These are phyloP conservation scores for Oryza rufipogon DNA, from an alignment of 176 grass and related monocot species.

Conservation along the genomic window DNA sequence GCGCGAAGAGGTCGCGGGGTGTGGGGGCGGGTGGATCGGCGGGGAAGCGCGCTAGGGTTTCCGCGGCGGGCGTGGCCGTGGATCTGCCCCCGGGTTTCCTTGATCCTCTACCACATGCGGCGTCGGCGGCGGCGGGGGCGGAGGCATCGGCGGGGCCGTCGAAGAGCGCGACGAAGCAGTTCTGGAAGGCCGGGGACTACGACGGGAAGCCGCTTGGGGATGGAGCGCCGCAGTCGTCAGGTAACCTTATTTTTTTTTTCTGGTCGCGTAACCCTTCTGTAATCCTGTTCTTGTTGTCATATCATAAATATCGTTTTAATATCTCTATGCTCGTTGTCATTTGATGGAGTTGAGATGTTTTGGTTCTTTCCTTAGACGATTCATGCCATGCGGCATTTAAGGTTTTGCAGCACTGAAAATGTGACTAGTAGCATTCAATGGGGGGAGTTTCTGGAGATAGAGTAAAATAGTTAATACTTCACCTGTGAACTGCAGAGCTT, in stretches of 20 bases:
- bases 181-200: constrained; percentile 96
- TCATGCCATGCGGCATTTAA: background rate
- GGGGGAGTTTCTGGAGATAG: background rate
- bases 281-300: background rate
- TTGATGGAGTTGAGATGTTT: constrained; percentile 1
- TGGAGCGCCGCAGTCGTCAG: constrained; percentile 34
- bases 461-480: background rate
- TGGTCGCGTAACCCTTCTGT: background rate
- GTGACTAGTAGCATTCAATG: background rate
- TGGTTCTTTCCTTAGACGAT: background rate
- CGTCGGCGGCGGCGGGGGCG: background rate
- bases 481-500: background rate
- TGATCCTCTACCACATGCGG: constrained; percentile 54
- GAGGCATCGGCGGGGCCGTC: background rate
- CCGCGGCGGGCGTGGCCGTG: constrained; percentile 10
- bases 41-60: constrained; percentile 48
- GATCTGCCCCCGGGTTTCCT: constrained; percentile 75
- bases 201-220: constrained; percentile 46
- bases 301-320: background rate
- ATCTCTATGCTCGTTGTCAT: background rate
- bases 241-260: constrained; percentile 42
- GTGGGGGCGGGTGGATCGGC: background rate
- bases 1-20: constrained; percentile 36
- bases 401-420: background rate
- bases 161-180: constrained; percentile 68